A percentile compares a stretch with the other conserved stretches of the same genome.
Evolutionary conservation across 2,329 filamentous ascomycete genomes (phyloP).

Genomic region (Amauroascus niger): DNA sequence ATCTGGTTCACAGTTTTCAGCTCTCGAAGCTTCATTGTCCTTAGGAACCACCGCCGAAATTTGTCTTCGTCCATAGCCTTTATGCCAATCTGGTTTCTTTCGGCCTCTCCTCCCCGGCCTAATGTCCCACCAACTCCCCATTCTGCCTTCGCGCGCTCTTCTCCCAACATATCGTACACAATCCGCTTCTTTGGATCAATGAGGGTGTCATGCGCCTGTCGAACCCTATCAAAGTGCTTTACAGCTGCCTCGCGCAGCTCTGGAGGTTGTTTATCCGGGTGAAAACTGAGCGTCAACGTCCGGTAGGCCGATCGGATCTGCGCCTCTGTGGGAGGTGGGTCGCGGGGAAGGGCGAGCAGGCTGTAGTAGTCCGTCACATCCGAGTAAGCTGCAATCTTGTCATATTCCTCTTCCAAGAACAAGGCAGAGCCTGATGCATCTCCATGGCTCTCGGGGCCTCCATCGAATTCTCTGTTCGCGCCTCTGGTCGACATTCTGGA

Average conservation of each 20-base stretch:
- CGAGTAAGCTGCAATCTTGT: slow-evolving; percentile 12
- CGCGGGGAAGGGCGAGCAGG: slow-evolving; percentile 32
- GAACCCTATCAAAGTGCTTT: slow-evolving; percentile 32
- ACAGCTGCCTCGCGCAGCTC: slow-evolving; percentile 31
- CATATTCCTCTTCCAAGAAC: slow-evolving; percentile 14
- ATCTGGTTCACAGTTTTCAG: slow-evolving; percentile 29
- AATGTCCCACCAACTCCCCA: slow-evolving; percentile 29
- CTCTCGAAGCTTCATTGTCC: slow-evolving; percentile 34
- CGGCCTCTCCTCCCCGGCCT: slow-evolving; percentile 25
- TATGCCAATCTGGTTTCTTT: slow-evolving; percentile 29
- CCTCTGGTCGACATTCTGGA: neutral
- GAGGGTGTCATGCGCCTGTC: slow-evolving; percentile 36
- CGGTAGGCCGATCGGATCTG: slow-evolving; percentile 39
- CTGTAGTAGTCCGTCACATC: slow-evolving; percentile 33
- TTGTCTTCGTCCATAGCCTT: slow-evolving; percentile 31
- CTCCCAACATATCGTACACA: slow-evolving; percentile 37
- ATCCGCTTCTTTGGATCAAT: slow-evolving; percentile 34
- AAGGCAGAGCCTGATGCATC: neutral
- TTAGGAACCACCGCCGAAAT: slow-evolving; percentile 36
- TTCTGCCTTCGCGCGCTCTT: slow-evolving; percentile 33
- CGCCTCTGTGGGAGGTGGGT: slow-evolving; percentile 33
- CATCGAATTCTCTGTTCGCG: neutral
- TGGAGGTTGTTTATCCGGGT: slow-evolving; percentile 38
- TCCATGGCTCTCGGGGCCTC: neutral
- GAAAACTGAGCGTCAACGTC: slow-evolving; percentile 36